Evolutionary conservation across 257 asterid genomes (phyloP).

Genomic region (Solanum neorickii): DNA sequence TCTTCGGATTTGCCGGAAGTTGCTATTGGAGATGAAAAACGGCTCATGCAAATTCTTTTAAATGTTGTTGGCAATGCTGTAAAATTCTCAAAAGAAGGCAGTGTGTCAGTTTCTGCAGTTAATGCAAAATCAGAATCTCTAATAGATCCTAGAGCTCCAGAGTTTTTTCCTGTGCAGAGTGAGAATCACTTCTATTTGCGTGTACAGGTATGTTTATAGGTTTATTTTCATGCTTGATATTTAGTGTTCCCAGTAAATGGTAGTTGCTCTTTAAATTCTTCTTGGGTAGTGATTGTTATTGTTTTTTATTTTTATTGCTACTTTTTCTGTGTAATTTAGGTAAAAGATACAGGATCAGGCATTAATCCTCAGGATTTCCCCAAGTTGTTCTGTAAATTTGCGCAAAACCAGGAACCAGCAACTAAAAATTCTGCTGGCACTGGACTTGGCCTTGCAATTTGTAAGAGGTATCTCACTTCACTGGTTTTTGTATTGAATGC

Average conservation of each 20-base stretch:
- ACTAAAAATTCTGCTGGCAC: slow-evolving; percentile 68
- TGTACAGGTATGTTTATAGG: slow-evolving; percentile 53
- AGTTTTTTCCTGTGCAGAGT: slow-evolving; percentile 57
- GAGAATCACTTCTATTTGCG: slow-evolving; percentile 81
- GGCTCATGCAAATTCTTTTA: slow-evolving; percentile 78
- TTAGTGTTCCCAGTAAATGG: background rate
- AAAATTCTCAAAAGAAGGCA: slow-evolving; percentile 89
- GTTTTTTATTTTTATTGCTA: background rate
- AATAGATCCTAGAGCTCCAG: slow-evolving; percentile 75
- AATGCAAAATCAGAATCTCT: slow-evolving; percentile 68
- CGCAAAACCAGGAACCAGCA: slow-evolving; percentile 61
- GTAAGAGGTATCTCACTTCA: slow-evolving; percentile 49
- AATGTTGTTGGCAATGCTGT: slow-evolving; percentile 94
- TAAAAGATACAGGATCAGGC: slow-evolving; percentile 91
- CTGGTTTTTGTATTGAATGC: background rate
- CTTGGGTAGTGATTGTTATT: background rate
- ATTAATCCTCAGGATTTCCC: slow-evolving; percentile 84
- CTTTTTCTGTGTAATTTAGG: slow-evolving; percentile 29
- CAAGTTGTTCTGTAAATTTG: slow-evolving; percentile 74
- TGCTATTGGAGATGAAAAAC: slow-evolving; percentile 84
- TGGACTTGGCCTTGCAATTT: slow-evolving; percentile 97
- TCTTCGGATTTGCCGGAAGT: slow-evolving; percentile 70
- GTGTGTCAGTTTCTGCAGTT: slow-evolving; percentile 60
- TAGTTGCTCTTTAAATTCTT: background rate
- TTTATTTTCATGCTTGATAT: background rate